A percentile compares a stretch with the other conserved stretches of the same genome.
Evolutionary conservation across 805 yeast species (phyloP).

Genomic region (Cyberlindnera japonica): DNA sequence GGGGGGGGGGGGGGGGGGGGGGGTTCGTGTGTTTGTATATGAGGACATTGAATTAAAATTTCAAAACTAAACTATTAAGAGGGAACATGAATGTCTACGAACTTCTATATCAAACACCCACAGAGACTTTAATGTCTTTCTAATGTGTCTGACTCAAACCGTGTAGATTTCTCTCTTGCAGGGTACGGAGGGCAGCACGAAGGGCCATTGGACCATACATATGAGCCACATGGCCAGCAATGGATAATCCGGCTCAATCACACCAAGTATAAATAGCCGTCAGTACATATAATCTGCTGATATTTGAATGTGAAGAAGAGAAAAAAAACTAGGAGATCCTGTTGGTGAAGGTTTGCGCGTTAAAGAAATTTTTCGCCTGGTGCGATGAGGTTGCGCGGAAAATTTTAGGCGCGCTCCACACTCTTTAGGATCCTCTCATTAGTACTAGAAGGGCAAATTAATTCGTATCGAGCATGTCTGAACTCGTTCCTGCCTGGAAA

Average conservation of each 20-base stretch:
- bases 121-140: constrained; percentile 11
- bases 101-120: constrained; percentile 32
- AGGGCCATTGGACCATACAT: constrained; percentile 5
- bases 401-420: constrained; percentile 5
- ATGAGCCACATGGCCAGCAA: no score
- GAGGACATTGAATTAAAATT: no score
- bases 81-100: constrained; percentile 29
- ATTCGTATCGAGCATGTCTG: constrained; percentile 16
- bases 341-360: background rate
- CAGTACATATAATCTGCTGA: constrained; percentile 18
- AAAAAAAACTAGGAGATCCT: background rate
- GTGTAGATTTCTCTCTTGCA: constrained; percentile 30
- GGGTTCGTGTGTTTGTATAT: no score
- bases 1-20: no score
- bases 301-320: constrained; percentile 22
- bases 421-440: background rate
- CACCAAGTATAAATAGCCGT: no score
- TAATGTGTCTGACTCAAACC: constrained; percentile 31
- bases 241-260: no score
- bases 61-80: no score
- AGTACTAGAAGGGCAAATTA: background rate
- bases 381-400: constrained; percentile 6
- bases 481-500: constrained; percentile 77
- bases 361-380: constrained; percentile 2
- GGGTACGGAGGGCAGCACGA: constrained; percentile 7